Conservation (phyloP, 257 asterid species). For the Parsonsia alboflavescens region DNA sequence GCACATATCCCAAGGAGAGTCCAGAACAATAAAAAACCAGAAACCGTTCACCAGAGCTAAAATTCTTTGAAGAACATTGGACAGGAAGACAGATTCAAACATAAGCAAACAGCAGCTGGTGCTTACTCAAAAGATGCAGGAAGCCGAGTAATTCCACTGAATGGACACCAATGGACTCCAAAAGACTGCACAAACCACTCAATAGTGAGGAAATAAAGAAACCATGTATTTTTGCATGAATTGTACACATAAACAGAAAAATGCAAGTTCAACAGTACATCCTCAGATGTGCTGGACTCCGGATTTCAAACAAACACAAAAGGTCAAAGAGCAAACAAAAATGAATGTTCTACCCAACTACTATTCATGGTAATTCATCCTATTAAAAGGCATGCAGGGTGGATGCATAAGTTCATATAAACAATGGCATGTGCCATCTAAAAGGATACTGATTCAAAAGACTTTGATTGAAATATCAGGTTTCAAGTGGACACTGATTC, state of each 20-base stretch:
- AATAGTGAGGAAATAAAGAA: constrained; percentile 11
- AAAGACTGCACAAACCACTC: constrained; percentile 56
- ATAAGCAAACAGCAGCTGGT: constrained; percentile 10
- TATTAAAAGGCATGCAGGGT: background rate
- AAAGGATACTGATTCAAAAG: background rate
- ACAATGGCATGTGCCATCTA: background rate
- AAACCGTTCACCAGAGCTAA: background rate
- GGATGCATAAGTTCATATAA: background rate
- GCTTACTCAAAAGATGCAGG: constrained; percentile 81
- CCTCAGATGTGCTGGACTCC: background rate
- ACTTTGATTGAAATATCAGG: too few relatives aligned
- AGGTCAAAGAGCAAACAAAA: too few relatives aligned
- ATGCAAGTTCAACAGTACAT: background rate
- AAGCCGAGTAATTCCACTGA: constrained; percentile 63
- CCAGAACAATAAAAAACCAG: background rate
- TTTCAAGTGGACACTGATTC: too few relatives aligned
- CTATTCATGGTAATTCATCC: background rate
- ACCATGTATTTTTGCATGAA: background rate
- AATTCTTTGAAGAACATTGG: background rate
- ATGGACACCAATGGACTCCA: constrained; percentile 97
- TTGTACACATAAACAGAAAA: background rate
- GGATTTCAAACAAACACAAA: background rate
- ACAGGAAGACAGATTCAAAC: background rate
- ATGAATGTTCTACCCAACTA: background rate
- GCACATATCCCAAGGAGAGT: background rate